Evolutionary conservation across 208 protist species (phyloP), one percentile per base, ranked within the genome.

Genomic region (Trypanosoma theileri): DNA sequence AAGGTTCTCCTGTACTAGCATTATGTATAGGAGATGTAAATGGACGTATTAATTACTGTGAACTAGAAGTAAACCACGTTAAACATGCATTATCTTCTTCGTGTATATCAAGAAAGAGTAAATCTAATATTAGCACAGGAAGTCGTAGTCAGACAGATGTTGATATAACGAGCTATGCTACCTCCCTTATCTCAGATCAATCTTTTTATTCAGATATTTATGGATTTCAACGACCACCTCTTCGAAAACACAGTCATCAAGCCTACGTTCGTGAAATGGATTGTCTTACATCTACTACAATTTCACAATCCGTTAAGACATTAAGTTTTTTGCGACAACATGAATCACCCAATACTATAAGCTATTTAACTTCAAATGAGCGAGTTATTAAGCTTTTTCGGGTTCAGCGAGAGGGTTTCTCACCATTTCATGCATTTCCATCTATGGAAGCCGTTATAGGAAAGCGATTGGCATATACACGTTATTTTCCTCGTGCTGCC

Each of bases 281-380:
- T 67, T 83, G 84, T 17, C 82, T 93, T 52, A 95, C 87, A 12
- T 95, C 90, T 19, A 84, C 89, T 12, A 77, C 82, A 8, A 87
- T 93, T 50, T 79, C 85, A 65, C 90, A 88, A 19, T 80, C 79
- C 35, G 77, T 95, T 26, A 93, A 91, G 68, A 86, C 83, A 54
- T 66, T 95, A 14, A 56, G 65, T 48, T 95, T 93, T 75, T 71
- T 91, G 19, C 71, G 71, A 16, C 66, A 71, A 21, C 78, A 86
- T 14, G 83, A 76, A 50, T 93, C 90, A 3, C 90, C 90, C 12
- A 92, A 77, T 74, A 91, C 80, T 59, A 79, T 93, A 26, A 93
- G 84, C 64, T 95, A 95, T 71, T 73, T 95, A 26, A 86, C 87
- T 21, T 84, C 90, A n/a, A 95, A 91, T 70, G 86, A 95, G 70